phyloP scores from a whole-genome alignment of 345 rosid genomes.

The Physaria fendleri region DNA sequence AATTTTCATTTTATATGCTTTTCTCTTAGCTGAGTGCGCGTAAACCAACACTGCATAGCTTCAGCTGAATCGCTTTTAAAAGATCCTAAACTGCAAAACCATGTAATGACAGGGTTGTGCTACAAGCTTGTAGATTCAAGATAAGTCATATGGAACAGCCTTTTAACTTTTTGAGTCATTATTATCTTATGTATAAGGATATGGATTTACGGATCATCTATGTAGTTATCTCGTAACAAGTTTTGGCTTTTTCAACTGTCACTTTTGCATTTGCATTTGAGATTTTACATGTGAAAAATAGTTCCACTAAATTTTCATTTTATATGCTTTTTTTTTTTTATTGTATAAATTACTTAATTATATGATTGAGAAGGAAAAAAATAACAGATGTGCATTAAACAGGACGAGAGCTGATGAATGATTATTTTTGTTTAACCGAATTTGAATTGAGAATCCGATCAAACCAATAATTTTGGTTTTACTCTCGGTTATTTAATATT shows the following conservation, averaged over 20 bases:
- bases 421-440: not conserved
- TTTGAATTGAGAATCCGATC: not conserved
- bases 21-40: slow-evolving; percentile 50
- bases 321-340: not conserved
- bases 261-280: not conserved
- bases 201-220: not conserved
- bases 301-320: not conserved
- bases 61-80: not conserved
- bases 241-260: not conserved
- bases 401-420: too few species aligned
- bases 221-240: not conserved
- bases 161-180: not conserved
- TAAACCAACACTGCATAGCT: not conserved
- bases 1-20: not conserved
- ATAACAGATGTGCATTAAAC: not conserved
- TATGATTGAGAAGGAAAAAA: too few species aligned
- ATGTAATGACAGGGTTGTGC: not conserved
- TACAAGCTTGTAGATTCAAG: not conserved
- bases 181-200: not conserved
- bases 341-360: too few species aligned
- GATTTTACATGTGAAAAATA: not conserved
- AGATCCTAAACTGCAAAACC: not conserved
- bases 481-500: not conserved
- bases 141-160: not conserved
- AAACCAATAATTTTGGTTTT: not conserved